These are phyloP conservation scores for Verticillium albo-atrum DNA, from an alignment of 2,329 filamentous ascomycete genomes.

Conservation along the genomic window DNA sequence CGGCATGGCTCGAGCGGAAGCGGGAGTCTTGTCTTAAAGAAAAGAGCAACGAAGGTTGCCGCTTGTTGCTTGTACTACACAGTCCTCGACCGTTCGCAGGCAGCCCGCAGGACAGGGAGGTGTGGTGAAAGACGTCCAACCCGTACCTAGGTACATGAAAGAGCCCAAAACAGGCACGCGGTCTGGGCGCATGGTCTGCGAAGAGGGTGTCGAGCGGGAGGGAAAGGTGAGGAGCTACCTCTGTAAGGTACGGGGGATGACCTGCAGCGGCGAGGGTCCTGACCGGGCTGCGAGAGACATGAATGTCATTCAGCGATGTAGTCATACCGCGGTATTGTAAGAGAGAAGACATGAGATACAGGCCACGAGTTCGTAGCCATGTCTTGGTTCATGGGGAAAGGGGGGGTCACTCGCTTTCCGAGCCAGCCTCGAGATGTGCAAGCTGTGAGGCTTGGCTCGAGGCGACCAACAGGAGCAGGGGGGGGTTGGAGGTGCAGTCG, in stretches of 20 bases:
- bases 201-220: not conserved
- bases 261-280: not conserved
- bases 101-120: not conserved
- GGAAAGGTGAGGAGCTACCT: not conserved
- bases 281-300: not conserved
- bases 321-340: not conserved
- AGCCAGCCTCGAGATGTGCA: not conserved
- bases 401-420: not conserved
- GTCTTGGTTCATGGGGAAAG: not conserved
- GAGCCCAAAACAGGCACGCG: not conserved
- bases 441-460: not conserved
- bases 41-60: not conserved
- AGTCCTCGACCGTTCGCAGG: not conserved
- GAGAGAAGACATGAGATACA: not conserved
- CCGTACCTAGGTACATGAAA: not conserved
- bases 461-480: not conserved
- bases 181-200: not conserved
- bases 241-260: not conserved
- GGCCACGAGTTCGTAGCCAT: not conserved
- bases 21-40: constrained; percentile 11
- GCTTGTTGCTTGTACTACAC: not conserved
- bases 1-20: constrained; percentile 8
- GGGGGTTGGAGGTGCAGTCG: not conserved
- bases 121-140: not conserved
- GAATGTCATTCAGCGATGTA: not conserved